Percentiles rank a stretch among this genome's conserved stretches.
Conservation (phyloP, 202 grass and related monocot genomes). For the Dendrocalamus latiflorus region DNA sequence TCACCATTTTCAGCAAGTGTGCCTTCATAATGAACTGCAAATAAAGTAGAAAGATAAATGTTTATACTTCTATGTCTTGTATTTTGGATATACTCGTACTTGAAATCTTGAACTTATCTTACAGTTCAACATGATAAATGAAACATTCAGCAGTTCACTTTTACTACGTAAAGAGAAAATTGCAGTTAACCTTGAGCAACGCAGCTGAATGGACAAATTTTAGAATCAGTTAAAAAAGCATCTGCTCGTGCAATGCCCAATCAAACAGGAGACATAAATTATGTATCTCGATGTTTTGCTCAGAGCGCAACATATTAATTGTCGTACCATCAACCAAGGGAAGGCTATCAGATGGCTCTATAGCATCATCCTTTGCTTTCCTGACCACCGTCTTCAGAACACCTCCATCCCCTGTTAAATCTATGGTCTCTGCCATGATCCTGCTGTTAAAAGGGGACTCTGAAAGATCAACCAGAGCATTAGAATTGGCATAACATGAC, state of each 20-base stretch:
- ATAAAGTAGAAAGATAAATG: conserved; percentile 12
- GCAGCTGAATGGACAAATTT: neutral
- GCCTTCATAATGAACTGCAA: conserved; percentile 91
- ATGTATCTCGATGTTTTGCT: neutral
- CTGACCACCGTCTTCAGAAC: conserved; percentile 72
- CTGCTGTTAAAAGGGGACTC: neutral
- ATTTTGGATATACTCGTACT: neutral
- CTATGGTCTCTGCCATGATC: conserved; percentile 67
- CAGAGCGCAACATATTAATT: neutral
- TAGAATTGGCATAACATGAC: neutral
- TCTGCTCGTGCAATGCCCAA: neutral
- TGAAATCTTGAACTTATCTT: neutral
- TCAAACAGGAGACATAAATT: neutral
- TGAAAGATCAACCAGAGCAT: neutral
- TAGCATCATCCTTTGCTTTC: conserved; percentile 78
- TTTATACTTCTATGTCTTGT: neutral
- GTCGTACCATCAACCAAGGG: conserved; percentile 81
- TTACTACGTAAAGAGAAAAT: neutral
- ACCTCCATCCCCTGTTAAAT: conserved; percentile 82
- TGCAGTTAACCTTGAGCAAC: neutral
- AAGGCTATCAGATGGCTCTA: conserved; percentile 68
- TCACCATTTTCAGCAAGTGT: conserved; percentile 79
- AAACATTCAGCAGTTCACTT: neutral
- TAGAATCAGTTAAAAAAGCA: neutral
- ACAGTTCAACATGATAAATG: neutral